These are phyloP conservation scores for Rhodotorula sp. DNA, from an alignment of 1,284 basidiomycete genomes.

Conservation along the genomic window DNA sequence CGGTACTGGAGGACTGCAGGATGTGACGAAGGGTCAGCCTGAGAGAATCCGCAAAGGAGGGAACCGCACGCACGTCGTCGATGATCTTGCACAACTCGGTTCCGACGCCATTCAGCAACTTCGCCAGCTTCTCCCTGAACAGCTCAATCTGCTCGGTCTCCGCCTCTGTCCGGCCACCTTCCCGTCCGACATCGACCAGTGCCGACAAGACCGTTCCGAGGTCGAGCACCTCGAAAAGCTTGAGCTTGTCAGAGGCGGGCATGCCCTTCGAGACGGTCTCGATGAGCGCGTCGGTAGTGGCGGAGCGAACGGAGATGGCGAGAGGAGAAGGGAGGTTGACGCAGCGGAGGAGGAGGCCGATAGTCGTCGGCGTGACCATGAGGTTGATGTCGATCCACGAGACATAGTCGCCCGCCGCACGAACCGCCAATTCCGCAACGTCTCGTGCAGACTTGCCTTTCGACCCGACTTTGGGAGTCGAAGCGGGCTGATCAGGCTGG, in stretches of 20 bases:
- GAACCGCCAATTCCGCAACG: constrained; percentile 80
- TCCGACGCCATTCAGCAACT: constrained; percentile 77
- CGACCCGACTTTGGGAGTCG: not conserved
- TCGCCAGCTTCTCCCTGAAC: constrained; percentile 85
- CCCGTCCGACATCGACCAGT: constrained; percentile 71
- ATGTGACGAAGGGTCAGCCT: not conserved
- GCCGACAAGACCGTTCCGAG: constrained; percentile 74
- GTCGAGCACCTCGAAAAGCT: constrained; percentile 84
- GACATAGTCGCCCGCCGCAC: constrained; percentile 89
- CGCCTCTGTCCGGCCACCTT: constrained; percentile 63
- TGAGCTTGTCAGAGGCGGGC: constrained; percentile 86
- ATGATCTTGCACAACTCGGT: constrained; percentile 78
- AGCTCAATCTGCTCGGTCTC: constrained; percentile 64
- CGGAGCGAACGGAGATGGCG: constrained; percentile 70
- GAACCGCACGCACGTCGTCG: constrained; percentile 61
- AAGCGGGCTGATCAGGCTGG: constrained; percentile 41
- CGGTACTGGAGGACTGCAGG: constrained; percentile 60
- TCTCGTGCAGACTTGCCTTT: constrained; percentile 64
- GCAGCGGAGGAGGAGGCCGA: constrained; percentile 79
- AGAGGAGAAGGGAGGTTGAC: constrained; percentile 67
- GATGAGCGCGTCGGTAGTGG: constrained; percentile 73
- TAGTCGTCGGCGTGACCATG: constrained; percentile 85
- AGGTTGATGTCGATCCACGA: constrained; percentile 98
- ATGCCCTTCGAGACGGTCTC: constrained; percentile 88
- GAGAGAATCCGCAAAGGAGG: not conserved